Base-by-base conservation (phyloP, 495 filamentous ascomycete genomes). In the Corynascus novoguineensis region DNA sequence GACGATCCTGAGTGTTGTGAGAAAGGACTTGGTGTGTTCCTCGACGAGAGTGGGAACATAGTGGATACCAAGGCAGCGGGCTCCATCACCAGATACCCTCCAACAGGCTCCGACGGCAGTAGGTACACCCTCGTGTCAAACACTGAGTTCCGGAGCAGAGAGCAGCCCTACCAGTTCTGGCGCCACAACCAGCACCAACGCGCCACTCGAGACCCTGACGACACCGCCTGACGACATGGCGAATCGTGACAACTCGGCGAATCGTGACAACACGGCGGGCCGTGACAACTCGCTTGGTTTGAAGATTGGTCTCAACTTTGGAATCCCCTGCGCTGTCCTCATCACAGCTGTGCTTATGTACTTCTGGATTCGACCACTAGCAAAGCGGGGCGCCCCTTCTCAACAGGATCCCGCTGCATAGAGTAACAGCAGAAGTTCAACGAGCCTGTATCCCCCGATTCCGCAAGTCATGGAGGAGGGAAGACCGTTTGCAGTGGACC, bases 261-360 rank as follows among this genome's bases (percentile, higher is more conserved):
- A n/a, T n/a, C n/a, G n/a, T n/a, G n/a, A n/a, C n/a, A n/a, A n/a
- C n/a, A n/a, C n/a, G n/a, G n/a, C n/a, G n/a, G n/a, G n/a, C n/a
- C n/a, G n/a, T n/a, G n/a, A 44, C 34, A 22, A 60, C 37, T 34
- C 42, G 5, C 45, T 46, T 0, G 58, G 21, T 0, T 38, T 63
- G 0, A 63, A 63, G 38, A 29, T 63, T 22, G 64, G 64, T 3
- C 48, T 66, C 6, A 60, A 58, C 0, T 7, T 63, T 1, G 64
- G 64, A 5, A 63, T 66, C 12, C 55, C 64, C 5, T 19, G 58
- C 0, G 55, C 52, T 0, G 53, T 56, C 0, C 9, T 66, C 21
- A 8, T 53, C 5, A 45, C 49, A 1, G 63, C 34, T 3, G 14
- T 15, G 0, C 5, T 48, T 2, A 50, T 55, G 15, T 65, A 54